A percentile compares a stretch with the other conserved stretches of the same genome.
Conservation (phyloP, 2,329 filamentous ascomycete species). For the Aspergillus pseudoviridinutans region DNA sequence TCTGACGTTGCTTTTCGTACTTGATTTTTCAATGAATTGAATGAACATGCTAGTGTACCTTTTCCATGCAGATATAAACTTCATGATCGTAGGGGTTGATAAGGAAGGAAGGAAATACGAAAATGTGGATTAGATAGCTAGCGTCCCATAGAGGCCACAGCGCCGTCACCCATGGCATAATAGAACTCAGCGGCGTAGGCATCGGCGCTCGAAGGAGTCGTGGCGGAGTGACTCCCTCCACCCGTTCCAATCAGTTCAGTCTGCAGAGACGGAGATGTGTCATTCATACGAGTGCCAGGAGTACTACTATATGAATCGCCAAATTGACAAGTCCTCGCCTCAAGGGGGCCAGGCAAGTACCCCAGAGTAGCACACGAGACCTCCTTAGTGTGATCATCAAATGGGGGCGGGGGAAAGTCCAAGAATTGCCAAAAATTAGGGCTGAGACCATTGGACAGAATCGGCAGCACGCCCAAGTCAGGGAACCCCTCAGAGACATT, state of each 20-base stretch:
- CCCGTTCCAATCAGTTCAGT: background rate
- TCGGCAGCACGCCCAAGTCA: background rate
- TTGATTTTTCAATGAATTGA: too few relatives aligned
- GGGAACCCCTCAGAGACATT: background rate
- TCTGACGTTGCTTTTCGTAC: too few relatives aligned
- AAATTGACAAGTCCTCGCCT: background rate
- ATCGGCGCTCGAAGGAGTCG: background rate
- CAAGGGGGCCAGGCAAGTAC: background rate
- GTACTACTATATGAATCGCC: background rate
- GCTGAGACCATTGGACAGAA: background rate
- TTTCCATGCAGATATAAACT: too few relatives aligned
- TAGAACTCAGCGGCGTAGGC: background rate
- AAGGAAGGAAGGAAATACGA: too few relatives aligned
- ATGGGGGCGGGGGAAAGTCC: background rate
- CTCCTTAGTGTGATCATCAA: background rate
- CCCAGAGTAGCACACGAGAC: background rate
- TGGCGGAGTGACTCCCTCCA: background rate
- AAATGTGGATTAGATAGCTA: too few relatives aligned
- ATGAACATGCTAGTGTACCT: too few relatives aligned
- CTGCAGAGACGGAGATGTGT: background rate
- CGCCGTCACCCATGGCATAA: background rate
- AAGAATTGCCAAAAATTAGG: background rate
- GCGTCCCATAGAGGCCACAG: background rate
- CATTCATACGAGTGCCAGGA: background rate
- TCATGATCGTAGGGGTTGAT: too few relatives aligned